These are phyloP conservation scores for Periconia macrospinosa DNA, from an alignment of 2,329 filamentous ascomycete species.

Conservation along the genomic window DNA sequence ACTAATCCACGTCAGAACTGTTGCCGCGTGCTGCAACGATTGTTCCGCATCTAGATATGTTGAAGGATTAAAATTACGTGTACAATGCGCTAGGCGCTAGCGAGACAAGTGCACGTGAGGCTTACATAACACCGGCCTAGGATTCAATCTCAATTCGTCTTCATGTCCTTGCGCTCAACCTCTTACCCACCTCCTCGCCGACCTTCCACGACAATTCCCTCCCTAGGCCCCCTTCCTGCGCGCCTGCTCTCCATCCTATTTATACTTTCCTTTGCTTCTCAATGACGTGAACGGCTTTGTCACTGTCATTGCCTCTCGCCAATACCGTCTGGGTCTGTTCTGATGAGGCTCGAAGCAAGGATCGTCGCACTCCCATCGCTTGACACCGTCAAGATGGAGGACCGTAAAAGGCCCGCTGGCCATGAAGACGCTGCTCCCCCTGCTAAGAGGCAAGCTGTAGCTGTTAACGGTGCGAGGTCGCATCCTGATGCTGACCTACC, in stretches of 20 bases:
- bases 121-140: conserved; percentile 7
- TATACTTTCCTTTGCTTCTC: conserved; percentile 8
- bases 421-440: conserved; percentile 84
- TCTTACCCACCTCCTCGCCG: conserved; percentile 16
- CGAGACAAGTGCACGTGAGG: conserved; percentile 1
- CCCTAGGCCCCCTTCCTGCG: conserved; percentile 23
- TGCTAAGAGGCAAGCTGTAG: conserved; percentile 78
- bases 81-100: neutral
- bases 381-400: conserved; percentile 94
- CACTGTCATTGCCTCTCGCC: conserved; percentile 19
- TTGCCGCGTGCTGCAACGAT: too few species aligned
- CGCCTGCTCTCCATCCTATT: conserved; percentile 6
- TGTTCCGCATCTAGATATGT: too few species aligned
- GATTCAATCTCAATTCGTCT: conserved; percentile 18
- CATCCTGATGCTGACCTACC: conserved; percentile 70
- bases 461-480: conserved; percentile 72
- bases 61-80: neutral
- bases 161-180: neutral
- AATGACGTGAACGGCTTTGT: conserved; percentile 25
- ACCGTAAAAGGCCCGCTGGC: conserved; percentile 93
- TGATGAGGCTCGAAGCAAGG: conserved; percentile 82
- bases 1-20: too few species aligned
- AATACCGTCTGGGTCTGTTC: conserved; percentile 55
- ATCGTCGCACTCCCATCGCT: conserved; percentile 75
- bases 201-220: conserved; percentile 29